Base-by-base conservation (phyloP, 2,329 filamentous ascomycete genomes). In the Neopestalotiopsis sp. region DNA sequence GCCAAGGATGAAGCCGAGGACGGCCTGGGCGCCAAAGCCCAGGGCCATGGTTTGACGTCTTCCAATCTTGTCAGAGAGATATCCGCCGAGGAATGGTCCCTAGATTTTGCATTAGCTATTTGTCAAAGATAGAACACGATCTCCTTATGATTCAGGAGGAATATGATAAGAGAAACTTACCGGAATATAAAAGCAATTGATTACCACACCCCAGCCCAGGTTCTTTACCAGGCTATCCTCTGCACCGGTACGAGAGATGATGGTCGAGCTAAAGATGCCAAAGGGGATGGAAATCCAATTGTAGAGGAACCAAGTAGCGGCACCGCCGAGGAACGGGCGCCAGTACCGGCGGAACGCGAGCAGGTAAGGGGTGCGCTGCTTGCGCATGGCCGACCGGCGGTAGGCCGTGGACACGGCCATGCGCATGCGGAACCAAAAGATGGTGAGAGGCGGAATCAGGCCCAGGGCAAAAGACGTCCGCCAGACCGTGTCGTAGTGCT, bases 271-370 rank as follows among this genome's bases (percentile, higher is more conserved):
- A 75, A 88, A 88, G 34, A 89, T 81, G 9, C 85, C 85, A 70
- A 88, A 88, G 0, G 86, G 86, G 66, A 86, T 85, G 0, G 84
- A 83, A 56, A 88, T 83, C 74, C 84, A 89, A 73, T 89, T 85
- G 74, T 89, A 83, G 32, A 82, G 75, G 74, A 88, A 88, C 85
- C 86, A 88, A 10, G 83, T 81, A 1, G 81, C 70, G 2, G 84
- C 81, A 6, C 82, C 81, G 14, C 86, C 86, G 3, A 87, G 73
- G 58, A 88, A 75, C 0, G 83, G 83, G 3, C 82, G 79, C 78
- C 83, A 87, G 71, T 88, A 86, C 40, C 81, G 79, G 71, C 81
- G 84, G 24, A 86, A 63, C 0, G 81, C 82, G 7, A 88, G 78
- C 73, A 75, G 74, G 74, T 88, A 88, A 0, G 86, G 86, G 1